Conservation (phyloP, 2,329 filamentous ascomycete genomes). For the Dactylellina leptospora region DNA sequence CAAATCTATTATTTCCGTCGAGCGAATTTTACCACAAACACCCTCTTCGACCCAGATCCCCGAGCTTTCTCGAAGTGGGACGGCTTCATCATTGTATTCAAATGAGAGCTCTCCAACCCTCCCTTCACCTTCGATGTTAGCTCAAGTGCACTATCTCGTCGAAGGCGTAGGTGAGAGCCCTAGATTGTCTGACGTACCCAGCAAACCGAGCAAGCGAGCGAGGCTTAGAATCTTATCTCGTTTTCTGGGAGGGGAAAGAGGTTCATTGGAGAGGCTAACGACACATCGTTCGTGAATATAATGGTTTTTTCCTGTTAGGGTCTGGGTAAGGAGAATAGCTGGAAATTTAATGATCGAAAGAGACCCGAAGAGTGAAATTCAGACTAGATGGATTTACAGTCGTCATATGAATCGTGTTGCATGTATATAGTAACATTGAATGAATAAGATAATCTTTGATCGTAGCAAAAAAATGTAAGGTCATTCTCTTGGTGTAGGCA, state of each 20-base stretch:
- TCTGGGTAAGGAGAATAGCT: no score
- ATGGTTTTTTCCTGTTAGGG: not conserved
- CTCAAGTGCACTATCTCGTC: conserved; percentile 37
- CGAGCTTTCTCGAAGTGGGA: conserved; percentile 55
- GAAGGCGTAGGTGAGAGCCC: conserved; percentile 29
- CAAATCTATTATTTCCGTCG: conserved; percentile 28
- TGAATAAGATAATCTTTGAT: no score
- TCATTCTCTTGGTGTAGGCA: no score
- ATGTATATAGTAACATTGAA: no score
- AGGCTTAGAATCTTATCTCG: conserved; percentile 37
- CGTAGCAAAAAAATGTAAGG: no score
- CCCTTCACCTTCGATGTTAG: conserved; percentile 48
- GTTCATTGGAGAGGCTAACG: conserved; percentile 8
- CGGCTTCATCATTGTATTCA: conserved; percentile 55
- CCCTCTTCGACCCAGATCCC: conserved; percentile 56
- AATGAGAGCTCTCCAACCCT: conserved; percentile 55
- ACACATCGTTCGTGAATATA: not conserved
- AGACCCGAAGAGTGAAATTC: no score
- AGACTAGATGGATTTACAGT: no score
- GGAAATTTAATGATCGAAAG: no score
- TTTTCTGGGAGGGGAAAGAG: conserved; percentile 21
- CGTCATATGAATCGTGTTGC: no score
- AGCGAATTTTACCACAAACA: conserved; percentile 52
- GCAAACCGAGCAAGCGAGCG: conserved; percentile 34
- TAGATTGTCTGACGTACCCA: conserved; percentile 20